Conservation (phyloP, 306 rosid species). For the Calophaca sinica region DNA sequence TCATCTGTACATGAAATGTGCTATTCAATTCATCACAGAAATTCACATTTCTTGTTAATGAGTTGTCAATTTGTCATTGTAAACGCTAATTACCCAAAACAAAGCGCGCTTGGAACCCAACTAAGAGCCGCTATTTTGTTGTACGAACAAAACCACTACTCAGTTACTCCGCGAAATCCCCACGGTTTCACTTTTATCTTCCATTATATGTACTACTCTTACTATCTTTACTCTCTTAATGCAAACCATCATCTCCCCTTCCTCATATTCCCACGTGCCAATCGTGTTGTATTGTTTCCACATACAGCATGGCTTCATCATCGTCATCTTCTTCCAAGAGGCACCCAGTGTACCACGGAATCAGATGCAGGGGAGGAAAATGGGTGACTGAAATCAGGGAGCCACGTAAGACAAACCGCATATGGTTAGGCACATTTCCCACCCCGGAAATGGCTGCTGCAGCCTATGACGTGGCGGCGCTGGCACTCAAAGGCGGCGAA, state of each 20-base stretch:
- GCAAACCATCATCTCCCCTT: too few relatives aligned
- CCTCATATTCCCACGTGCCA: too few relatives aligned
- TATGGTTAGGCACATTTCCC: constrained; percentile 88
- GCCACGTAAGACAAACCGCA: constrained; percentile 78
- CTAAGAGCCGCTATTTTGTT: not conserved
- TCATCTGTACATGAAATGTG: too few relatives aligned
- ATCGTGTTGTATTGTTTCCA: too few relatives aligned
- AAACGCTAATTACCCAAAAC: too few relatives aligned
- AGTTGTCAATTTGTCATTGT: not conserved
- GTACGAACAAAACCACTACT: constrained; percentile 19
- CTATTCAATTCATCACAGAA: not conserved
- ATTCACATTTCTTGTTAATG: not conserved
- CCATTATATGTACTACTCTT: constrained; percentile 7
- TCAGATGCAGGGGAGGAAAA: constrained; percentile 76
- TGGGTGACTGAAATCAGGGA: constrained; percentile 98
- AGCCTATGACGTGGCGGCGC: constrained; percentile 83
- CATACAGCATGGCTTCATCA: constrained; percentile 53
- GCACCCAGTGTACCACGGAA: constrained; percentile 71
- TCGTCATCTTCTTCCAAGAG: constrained; percentile 59
- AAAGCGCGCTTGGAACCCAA: not conserved
- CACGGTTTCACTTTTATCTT: constrained; percentile 59
- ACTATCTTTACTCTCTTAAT: not conserved
- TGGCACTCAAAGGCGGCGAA: constrained; percentile 73
- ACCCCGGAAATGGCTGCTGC: constrained; percentile 92
- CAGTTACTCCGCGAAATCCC: constrained; percentile 61